Percentiles rank a stretch among this genome's conserved stretches.
Conservation (phyloP, 1,284 basidiomycete species). For the Cutaneotrichosporon sp. region DNA sequence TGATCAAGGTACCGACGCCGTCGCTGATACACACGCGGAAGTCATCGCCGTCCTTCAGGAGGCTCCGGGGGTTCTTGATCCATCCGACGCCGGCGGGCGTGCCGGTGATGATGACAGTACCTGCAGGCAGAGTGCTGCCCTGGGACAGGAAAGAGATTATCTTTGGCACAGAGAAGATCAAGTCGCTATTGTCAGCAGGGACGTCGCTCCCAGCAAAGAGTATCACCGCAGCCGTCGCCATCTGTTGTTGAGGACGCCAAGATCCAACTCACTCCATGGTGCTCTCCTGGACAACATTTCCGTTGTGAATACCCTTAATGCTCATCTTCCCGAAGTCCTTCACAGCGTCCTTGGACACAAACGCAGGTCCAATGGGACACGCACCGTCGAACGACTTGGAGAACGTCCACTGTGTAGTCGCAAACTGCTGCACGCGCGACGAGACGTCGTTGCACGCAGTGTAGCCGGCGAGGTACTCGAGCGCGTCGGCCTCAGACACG, state of each 20-base stretch:
- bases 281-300: slow-evolving; percentile 42
- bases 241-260: no score
- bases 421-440: slow-evolving; percentile 37
- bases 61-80: slow-evolving; percentile 31
- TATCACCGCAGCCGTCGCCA: no score
- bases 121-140: slow-evolving; percentile 76
- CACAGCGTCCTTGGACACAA: slow-evolving; percentile 35
- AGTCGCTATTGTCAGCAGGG: slow-evolving; percentile 37
- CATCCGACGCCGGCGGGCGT: slow-evolving; percentile 49
- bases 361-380: slow-evolving; percentile 49
- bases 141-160: slow-evolving; percentile 67
- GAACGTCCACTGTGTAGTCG: slow-evolving; percentile 44
- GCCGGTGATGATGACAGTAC: slow-evolving; percentile 70
- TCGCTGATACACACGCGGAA: slow-evolving; percentile 47
- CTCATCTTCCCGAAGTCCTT: slow-evolving; percentile 26
- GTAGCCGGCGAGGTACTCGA: slow-evolving; percentile 70
- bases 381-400: slow-evolving; percentile 49
- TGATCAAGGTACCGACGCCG: slow-evolving; percentile 51
- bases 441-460: slow-evolving; percentile 50
- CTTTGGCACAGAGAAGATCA: slow-evolving; percentile 49
- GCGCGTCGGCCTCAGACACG: slow-evolving; percentile 67
- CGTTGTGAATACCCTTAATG: slow-evolving; percentile 41
- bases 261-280: slow-evolving; percentile 42
- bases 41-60: slow-evolving; percentile 45
- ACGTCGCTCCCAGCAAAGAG: no score